A percentile compares a stretch with the other conserved stretches of the same genome.
Evolutionary conservation across 768 basidiomycete species (phyloP).

Genomic region (Sporobolomyces roseus): DNA sequence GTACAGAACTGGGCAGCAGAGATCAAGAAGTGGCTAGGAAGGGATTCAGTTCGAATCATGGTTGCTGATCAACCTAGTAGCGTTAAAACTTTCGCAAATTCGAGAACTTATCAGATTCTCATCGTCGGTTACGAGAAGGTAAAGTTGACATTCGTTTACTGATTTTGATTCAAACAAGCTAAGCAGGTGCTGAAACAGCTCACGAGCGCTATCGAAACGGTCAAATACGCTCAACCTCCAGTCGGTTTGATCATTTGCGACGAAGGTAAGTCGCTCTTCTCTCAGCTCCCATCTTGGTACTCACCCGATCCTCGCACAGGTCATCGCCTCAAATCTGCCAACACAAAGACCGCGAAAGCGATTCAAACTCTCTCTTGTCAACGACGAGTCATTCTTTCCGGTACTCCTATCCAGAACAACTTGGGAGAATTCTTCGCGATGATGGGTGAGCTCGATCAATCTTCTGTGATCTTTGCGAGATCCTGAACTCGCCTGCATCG

Average conservation of each 20-base stretch:
- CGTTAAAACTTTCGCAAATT: constrained; percentile 69
- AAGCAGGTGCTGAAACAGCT: constrained; percentile 22
- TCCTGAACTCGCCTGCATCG: background rate
- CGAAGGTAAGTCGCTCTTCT: constrained; percentile 62
- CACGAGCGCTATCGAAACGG: constrained; percentile 44
- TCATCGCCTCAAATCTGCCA: constrained; percentile 86
- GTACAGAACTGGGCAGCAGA: constrained; percentile 94
- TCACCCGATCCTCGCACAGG: constrained; percentile 49
- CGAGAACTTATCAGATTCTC: constrained; percentile 59
- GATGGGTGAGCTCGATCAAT: constrained; percentile 55
- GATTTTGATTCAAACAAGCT: background rate
- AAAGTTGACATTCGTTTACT: constrained; percentile 46
- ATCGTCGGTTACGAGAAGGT: constrained; percentile 93
- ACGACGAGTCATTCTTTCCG: constrained; percentile 81
- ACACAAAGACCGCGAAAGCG: constrained; percentile 82
- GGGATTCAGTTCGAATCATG: constrained; percentile 57
- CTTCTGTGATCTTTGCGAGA: background rate
- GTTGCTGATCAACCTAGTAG: constrained; percentile 58
- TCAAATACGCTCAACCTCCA: constrained; percentile 59
- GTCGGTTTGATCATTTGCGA: constrained; percentile 93
- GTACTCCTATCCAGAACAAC: constrained; percentile 94
- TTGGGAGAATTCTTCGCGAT: constrained; percentile 92
- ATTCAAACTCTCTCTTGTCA: constrained; percentile 72
- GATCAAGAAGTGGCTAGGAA: constrained; percentile 82
- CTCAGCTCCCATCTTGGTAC: background rate